Percentiles rank a stretch among this genome's conserved stretches.
Conservation (phyloP, 345 rosid genomes). For the sweet orange (Citrus sinensis) region DVS_A1.0 CM039163.1:34739501-34740000, state of each 20-base stretch:
- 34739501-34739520: slow-evolving; percentile 2
- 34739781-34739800: slow-evolving; percentile 82
- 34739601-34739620: background rate
- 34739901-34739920: background rate
- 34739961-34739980: background rate
- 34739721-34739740: slow-evolving; percentile 63
- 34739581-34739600: background rate
- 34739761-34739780: slow-evolving; percentile 71
- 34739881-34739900: background rate
- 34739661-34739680: slow-evolving; percentile 41
- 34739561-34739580: background rate
- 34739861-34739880: slow-evolving; percentile 44
- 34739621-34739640: background rate
- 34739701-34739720: slow-evolving; percentile 29
- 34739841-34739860: slow-evolving; percentile 62
- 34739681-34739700: slow-evolving; percentile 42
- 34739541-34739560: slow-evolving; percentile 34
- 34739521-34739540: slow-evolving; percentile 22
- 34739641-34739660: slow-evolving; percentile 28
- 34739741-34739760: slow-evolving; percentile 51
- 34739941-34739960: background rate
- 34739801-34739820: slow-evolving; percentile 78
- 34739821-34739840: slow-evolving; percentile 46
- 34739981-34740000: background rate
- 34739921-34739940: background rate